Conservation (phyloP, 192 early-diverging fungal species). For the Coemansia sp. region DNA sequence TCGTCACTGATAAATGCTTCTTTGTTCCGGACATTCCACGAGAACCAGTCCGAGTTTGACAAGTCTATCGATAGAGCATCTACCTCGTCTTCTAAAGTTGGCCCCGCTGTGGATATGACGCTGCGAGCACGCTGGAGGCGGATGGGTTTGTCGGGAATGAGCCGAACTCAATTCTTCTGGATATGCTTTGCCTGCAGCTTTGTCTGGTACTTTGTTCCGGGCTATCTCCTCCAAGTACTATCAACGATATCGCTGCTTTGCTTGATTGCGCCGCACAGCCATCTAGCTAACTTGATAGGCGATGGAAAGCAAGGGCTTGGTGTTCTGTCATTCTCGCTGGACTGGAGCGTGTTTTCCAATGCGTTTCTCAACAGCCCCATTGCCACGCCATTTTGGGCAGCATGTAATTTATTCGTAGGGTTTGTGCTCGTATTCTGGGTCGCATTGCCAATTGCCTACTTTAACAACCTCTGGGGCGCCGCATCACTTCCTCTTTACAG, state of each 20-base stretch:
- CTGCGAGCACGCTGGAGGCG: conserved; percentile 14
- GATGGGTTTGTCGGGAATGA: conserved; percentile 9
- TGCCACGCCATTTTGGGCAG: conserved; percentile 74
- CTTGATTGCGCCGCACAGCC: conserved; percentile 51
- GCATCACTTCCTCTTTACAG: conserved; percentile 64
- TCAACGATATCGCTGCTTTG: conserved; percentile 66
- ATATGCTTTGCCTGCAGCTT: conserved; percentile 53
- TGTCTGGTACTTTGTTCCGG: conserved; percentile 62
- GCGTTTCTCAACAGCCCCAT: conserved; percentile 62
- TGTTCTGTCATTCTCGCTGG: conserved; percentile 66
- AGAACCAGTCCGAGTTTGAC: conserved; percentile 26
- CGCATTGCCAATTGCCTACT: conserved; percentile 71
- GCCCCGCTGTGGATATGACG: not conserved
- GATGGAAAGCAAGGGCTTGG: conserved; percentile 65
- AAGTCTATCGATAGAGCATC: not conserved
- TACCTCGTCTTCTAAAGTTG: not conserved
- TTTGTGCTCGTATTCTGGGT: conserved; percentile 75
- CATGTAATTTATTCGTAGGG: conserved; percentile 68
- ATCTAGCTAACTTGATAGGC: conserved; percentile 47
- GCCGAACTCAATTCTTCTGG: conserved; percentile 57
- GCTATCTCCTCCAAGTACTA: conserved; percentile 64
- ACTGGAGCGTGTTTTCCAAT: conserved; percentile 71
- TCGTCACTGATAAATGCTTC: conserved; percentile 71
- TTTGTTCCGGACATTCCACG: conserved; percentile 78
- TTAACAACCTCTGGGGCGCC: conserved; percentile 63